Evolutionary conservation across 331 rosid genomes (phyloP).

Genomic region (Malus hybrid): DNA sequence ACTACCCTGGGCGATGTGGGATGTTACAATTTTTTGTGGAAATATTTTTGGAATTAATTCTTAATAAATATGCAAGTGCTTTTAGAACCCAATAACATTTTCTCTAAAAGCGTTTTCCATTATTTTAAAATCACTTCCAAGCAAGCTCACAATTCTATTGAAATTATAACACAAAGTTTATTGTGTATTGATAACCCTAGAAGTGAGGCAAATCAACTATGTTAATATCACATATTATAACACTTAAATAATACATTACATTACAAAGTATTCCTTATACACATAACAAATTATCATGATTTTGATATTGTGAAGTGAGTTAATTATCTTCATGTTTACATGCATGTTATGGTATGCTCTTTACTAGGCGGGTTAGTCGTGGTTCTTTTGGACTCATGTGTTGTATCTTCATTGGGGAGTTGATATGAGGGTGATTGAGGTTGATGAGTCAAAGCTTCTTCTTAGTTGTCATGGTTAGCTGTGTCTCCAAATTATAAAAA

Average conservation of each 20-base stretch:
- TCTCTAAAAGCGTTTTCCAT: too few species aligned
- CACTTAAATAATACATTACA: background rate
- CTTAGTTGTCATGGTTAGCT: conserved; percentile 4
- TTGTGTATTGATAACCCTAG: too few species aligned
- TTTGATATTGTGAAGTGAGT: background rate
- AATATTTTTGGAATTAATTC: too few species aligned
- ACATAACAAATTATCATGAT: background rate
- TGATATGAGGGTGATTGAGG: conserved; percentile 2
- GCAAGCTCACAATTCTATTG: too few species aligned
- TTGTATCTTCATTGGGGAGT: conserved; percentile 26
- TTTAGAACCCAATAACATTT: too few species aligned
- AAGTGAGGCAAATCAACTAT: too few species aligned
- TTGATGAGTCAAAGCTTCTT: conserved; percentile 27
- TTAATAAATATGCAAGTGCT: too few species aligned
- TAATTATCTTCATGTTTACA: background rate
- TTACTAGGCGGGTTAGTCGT: conserved; percentile 53
- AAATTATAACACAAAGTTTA: too few species aligned
- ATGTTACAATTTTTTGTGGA: too few species aligned
- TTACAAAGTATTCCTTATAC: too few species aligned
- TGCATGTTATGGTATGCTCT: conserved; percentile 25
- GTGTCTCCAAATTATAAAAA: background rate
- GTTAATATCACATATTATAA: background rate
- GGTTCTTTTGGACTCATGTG: conserved; percentile 26
- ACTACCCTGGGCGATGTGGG: too few species aligned
- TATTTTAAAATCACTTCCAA: too few species aligned